Evolutionary conservation across 305 asterid genomes (phyloP).

Genomic region (Fraxinus sp.): DNA sequence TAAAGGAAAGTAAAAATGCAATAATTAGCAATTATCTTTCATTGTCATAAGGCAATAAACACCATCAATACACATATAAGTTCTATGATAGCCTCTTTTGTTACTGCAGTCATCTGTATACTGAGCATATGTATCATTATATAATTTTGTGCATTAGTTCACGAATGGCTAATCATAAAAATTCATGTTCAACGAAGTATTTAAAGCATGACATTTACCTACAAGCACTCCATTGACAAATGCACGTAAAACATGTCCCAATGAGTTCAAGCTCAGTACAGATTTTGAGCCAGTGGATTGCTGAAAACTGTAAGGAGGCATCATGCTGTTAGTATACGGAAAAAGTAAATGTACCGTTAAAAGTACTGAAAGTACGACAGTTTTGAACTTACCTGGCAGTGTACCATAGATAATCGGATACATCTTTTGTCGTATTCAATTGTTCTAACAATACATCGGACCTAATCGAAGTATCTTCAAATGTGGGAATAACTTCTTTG

Average conservation of each 20-base stretch:
- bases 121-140: background rate
- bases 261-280: slow-evolving; percentile 51
- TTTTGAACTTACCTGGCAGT: slow-evolving; percentile 49
- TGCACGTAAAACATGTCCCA: slow-evolving; percentile 66
- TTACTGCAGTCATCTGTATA: background rate
- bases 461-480: slow-evolving; percentile 40
- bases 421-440: slow-evolving; percentile 71
- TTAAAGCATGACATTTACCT: slow-evolving; percentile 40
- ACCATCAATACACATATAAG: background rate
- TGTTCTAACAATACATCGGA: slow-evolving; percentile 68
- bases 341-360: background rate
- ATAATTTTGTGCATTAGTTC: background rate
- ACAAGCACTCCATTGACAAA: slow-evolving; percentile 60
- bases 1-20: background rate
- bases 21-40: background rate
- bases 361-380: background rate
- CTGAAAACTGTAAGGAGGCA: slow-evolving; percentile 41
- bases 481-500: slow-evolving; percentile 49
- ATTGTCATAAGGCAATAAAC: background rate
- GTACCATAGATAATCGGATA: slow-evolving; percentile 89
- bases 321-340: slow-evolving; percentile 15
- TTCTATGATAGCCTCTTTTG: background rate
- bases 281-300: slow-evolving; percentile 33
- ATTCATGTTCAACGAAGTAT: background rate
- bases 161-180: background rate